A percentile compares a stretch with the other conserved stretches of the same genome.
phyloP scores from a whole-genome alignment of 2,329 filamentous ascomycete species.

The Verticillium isaacii region DNA sequence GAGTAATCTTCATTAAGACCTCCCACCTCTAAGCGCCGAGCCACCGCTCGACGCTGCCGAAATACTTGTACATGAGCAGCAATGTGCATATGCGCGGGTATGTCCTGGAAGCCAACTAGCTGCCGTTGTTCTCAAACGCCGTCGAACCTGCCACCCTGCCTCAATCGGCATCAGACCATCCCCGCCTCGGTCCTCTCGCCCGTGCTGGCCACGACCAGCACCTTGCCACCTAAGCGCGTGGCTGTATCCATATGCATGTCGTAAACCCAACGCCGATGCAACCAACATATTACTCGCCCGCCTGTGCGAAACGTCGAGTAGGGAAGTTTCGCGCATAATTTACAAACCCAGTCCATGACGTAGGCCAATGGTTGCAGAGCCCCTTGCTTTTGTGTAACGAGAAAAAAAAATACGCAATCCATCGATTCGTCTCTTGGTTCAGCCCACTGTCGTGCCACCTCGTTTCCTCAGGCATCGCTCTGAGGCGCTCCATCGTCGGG shows the following conservation, averaged over 20 bases:
- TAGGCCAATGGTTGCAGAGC: not conserved
- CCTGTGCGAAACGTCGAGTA: not conserved
- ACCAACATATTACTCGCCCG: not conserved
- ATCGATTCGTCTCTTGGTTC: not conserved
- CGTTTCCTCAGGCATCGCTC: not conserved
- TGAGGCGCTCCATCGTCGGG: not conserved
- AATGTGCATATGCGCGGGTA: not conserved
- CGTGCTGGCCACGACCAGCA: not conserved
- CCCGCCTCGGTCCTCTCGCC: not conserved
- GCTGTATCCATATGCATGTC: not conserved
- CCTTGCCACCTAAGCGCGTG: not conserved
- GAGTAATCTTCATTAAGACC: not conserved
- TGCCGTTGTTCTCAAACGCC: not conserved
- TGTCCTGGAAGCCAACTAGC: not conserved
- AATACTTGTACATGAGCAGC: not conserved
- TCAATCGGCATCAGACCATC: not conserved
- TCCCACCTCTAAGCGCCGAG: not conserved
- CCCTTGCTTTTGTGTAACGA: not conserved
- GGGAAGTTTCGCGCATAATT: not conserved
- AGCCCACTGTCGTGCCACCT: not conserved
- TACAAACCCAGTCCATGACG: not conserved
- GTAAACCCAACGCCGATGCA: not conserved
- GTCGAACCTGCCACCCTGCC: not conserved
- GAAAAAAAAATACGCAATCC: not conserved
- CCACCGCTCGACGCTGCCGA: not conserved